These are phyloP conservation scores for Ophiostoma tasmaniense DNA, from an alignment of 2,329 filamentous ascomycete species.

Conservation along the genomic window DNA sequence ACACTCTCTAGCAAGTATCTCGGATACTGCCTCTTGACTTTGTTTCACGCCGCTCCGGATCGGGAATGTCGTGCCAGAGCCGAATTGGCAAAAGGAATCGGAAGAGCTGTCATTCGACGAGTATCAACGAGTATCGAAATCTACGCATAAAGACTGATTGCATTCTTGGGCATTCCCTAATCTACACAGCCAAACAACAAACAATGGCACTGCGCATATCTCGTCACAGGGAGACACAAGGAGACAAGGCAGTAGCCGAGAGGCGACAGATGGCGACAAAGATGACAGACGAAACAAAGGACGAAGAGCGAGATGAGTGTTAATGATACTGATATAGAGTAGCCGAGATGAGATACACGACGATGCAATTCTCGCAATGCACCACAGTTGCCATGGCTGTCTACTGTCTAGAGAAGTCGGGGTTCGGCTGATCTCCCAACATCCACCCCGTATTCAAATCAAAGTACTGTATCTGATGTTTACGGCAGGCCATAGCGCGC, in stretches of 20 bases:
- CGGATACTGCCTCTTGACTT: no score
- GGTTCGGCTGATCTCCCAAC: slow-evolving; percentile 3
- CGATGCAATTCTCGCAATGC: neutral
- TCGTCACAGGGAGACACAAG: neutral
- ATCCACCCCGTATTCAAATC: slow-evolving; percentile 3
- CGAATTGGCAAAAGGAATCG: neutral
- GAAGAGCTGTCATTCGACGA: neutral
- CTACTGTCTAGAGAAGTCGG: neutral
- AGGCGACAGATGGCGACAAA: neutral
- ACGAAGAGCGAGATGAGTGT: slow-evolving; percentile 7
- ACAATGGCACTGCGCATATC: slow-evolving; percentile 3
- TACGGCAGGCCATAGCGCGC: neutral
- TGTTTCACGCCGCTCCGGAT: neutral
- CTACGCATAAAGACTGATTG: no score
- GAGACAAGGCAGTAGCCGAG: neutral
- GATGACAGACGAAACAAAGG: neutral
- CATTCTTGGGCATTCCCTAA: neutral
- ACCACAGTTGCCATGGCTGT: neutral
- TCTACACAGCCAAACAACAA: neutral
- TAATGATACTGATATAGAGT: neutral
- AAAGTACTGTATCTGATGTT: neutral
- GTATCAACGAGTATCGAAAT: neutral
- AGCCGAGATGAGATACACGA: neutral
- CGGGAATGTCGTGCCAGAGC: slow-evolving; percentile 1
- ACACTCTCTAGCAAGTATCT: neutral